Evolutionary conservation across 805 yeast genomes (phyloP).

Genomic region (Nakazawaea anatomiae): DNA sequence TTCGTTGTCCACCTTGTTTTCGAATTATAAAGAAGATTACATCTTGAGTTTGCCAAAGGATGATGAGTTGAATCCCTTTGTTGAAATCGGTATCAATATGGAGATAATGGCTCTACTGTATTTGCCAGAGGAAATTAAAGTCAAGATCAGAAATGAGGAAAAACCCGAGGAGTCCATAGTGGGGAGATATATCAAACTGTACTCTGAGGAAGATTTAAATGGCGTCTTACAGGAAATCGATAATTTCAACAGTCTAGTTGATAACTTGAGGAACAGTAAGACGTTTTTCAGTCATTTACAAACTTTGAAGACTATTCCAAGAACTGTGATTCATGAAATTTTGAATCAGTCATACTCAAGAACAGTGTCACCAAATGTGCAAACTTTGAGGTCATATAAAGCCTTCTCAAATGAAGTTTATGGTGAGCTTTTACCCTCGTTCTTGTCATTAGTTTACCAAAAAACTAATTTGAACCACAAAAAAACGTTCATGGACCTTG

Average conservation of each 20-base stretch:
- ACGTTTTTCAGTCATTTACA: conserved; percentile 25
- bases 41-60: conserved; percentile 43
- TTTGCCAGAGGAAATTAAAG: conserved; percentile 31
- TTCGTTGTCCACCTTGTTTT: conserved; percentile 29
- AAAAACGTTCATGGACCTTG: conserved; percentile 75
- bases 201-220: conserved; percentile 23
- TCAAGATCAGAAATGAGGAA: conserved; percentile 27
- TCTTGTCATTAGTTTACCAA: conserved; percentile 59
- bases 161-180: conserved; percentile 31
- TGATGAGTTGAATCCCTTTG: conserved; percentile 56
- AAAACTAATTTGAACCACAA: conserved; percentile 49
- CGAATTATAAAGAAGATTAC: conserved; percentile 45
- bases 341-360: conserved; percentile 70
- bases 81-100: conserved; percentile 52
- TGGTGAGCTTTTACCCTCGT: conserved; percentile 82
- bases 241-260: conserved; percentile 38
- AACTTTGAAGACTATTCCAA: conserved; percentile 18
- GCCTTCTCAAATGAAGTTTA: conserved; percentile 89
- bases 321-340: conserved; percentile 55
- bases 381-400: conserved; percentile 59
- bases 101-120: conserved; percentile 32
- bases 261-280: conserved; percentile 25
- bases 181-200: conserved; percentile 30
- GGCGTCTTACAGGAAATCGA: conserved; percentile 27
- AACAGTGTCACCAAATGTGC: conserved; percentile 69